These are phyloP conservation scores for Candida xiaguanensis DNA, from an alignment of 805 yeast species.

Conservation along the genomic window DNA sequence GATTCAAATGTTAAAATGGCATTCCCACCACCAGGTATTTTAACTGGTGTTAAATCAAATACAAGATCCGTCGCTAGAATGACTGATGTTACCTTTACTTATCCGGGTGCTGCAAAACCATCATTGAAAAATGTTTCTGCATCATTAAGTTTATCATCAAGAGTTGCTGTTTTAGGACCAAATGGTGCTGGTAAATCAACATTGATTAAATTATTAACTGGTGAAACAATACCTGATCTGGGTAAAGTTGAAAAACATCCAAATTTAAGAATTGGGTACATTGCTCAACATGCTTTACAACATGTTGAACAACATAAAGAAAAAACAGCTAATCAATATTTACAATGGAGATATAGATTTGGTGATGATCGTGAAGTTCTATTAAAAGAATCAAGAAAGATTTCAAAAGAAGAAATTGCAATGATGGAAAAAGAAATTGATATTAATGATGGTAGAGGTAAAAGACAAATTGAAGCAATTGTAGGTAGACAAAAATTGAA, in stretches of 20 bases:
- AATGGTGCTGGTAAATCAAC: conserved; percentile 99
- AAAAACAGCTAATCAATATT: conserved; percentile 94
- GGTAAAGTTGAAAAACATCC: conserved; percentile 98
- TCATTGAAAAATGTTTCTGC: conserved; percentile 77
- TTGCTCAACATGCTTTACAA: conserved; percentile 97
- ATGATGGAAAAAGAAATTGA: conserved; percentile 77
- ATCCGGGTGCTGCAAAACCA: conserved; percentile 87
- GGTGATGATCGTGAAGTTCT: conserved; percentile 98
- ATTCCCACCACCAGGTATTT: conserved; percentile 97
- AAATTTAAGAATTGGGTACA: conserved; percentile 94
- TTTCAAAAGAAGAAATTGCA: conserved; percentile 69
- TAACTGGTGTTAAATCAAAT: conserved; percentile 94
- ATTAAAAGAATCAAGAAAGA: conserved; percentile 86
- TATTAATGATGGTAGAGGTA: conserved; percentile 82
- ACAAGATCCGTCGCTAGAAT: conserved; percentile 92
- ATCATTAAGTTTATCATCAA: conserved; percentile 90
- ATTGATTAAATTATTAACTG: conserved; percentile 87
- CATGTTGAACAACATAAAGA: conserved; percentile 97
- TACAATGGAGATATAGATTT: conserved; percentile 97
- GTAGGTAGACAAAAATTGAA: conserved; percentile 97
- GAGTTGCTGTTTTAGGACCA: conserved; percentile 96
- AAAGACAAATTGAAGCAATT: conserved; percentile 85
- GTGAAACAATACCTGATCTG: conserved; percentile 77
- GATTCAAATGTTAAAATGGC: conserved; percentile 94
- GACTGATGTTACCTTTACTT: conserved; percentile 78